Conservation (phyloP, 2,329 filamentous ascomycete species). For the Trichoderma oligosporum region DNA sequence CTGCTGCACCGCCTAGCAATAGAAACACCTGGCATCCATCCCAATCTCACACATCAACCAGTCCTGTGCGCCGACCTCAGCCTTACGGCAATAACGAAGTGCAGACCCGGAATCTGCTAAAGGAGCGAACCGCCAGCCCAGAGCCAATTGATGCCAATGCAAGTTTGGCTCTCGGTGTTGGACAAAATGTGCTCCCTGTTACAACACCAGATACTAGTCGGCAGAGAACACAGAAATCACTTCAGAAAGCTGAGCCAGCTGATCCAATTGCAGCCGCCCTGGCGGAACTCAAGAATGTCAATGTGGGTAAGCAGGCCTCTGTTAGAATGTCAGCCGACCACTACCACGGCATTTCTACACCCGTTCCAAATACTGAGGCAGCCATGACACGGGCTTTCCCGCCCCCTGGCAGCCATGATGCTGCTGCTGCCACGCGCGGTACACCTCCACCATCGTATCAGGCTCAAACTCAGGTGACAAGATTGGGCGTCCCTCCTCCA, state of each 20-base stretch:
- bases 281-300: constrained; percentile 84
- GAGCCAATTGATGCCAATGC: constrained; percentile 88
- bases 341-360: constrained; percentile 89
- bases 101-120: constrained; percentile 35
- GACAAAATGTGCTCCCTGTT: constrained; percentile 94
- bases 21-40: constrained; percentile 59
- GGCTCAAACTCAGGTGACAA: constrained; percentile 58
- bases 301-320: constrained; percentile 70
- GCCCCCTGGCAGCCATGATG: constrained; percentile 46
- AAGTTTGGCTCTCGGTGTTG: constrained; percentile 88
- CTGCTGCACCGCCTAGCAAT: constrained; percentile 34
- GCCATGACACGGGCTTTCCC: constrained; percentile 51
- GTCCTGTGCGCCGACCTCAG: constrained; percentile 37
- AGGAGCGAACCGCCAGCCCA: constrained; percentile 58
- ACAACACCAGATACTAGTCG: constrained; percentile 66
- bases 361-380: constrained; percentile 54
- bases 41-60: constrained; percentile 28
- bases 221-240: constrained; percentile 29
- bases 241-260: constrained; percentile 53
- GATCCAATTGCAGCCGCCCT: constrained; percentile 92
- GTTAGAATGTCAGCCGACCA: constrained; percentile 89
- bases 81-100: constrained; percentile 35
- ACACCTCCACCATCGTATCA: constrained; percentile 89
- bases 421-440: constrained; percentile 59
- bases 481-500: constrained; percentile 82